Evolutionary conservation across 495 filamentous ascomycete species (phyloP), one percentile per base, ranked within the genome.

Genomic region (Cairneyella variabilis): DNA sequence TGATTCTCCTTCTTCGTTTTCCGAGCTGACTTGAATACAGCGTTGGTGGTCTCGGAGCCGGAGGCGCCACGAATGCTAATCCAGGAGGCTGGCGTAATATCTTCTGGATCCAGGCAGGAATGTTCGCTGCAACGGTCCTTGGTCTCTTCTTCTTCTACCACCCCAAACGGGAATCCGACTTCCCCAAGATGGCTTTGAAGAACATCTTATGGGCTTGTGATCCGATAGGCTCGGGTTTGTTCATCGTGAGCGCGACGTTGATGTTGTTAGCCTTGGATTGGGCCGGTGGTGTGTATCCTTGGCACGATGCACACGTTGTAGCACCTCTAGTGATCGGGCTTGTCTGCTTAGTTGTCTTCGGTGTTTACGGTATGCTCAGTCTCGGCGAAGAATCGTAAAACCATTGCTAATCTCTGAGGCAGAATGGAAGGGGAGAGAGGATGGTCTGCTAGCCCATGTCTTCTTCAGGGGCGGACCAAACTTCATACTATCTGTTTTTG

Each of bases 101-200:
- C 47, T 82, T 79, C 64, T 81, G 76, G 78, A 78, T 82, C 14
- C 78, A 82, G 63, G 78, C 78, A 0, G 76, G 67, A 2, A 75
- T 80, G 55, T 77, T 79, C 44, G 64, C 64, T 16, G 56, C 66
- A 8, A 76, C 74, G 1, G 63, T 71, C 0, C 18, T 77, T 2
- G 76, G 76, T 4, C 60, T 82, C 18, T 61, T 79, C 14, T 47
- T 68, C 39, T 79, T 78, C 57, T 80, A 80, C 61, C 74, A 67
- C 61, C 76, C 76, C 9, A 65, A 68, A 27, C 70, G 66, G 44
- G 52, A 61, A 7, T 53, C 59, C n/a, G 66, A 74, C 22, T 69
- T 68, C 34, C 66, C 67, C 0, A 73, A 65, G 42, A 68, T 78
- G 68, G 64, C 65, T 12, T 53, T 70, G 25, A 63, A 58, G 54